These are phyloP conservation scores for Ligustrum vulgare DNA, from an alignment of 257 asterid genomes.

Conservation along the genomic window DNA sequence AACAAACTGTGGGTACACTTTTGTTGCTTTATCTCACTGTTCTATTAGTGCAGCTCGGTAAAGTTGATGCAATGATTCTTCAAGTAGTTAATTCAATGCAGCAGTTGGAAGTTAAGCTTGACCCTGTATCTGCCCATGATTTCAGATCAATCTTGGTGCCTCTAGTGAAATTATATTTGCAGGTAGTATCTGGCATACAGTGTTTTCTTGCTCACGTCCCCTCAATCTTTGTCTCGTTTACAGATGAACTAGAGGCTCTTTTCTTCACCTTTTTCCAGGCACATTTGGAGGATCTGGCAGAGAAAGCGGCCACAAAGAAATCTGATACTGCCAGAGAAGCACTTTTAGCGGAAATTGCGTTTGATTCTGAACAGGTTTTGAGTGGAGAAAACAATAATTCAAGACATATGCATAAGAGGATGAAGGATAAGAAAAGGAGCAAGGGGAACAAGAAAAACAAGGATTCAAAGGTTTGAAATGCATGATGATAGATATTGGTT, in stretches of 20 bases:
- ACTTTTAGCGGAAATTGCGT: constrained; percentile 89
- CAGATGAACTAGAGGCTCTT: background rate
- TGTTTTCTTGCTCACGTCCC: background rate
- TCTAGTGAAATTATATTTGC: constrained; percentile 74
- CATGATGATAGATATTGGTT: background rate
- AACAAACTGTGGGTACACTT: background rate
- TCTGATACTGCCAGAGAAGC: constrained; percentile 97
- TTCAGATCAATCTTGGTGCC: constrained; percentile 68
- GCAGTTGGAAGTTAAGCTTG: constrained; percentile 72
- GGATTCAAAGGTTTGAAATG: constrained; percentile 74
- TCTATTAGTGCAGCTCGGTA: constrained; percentile 71
- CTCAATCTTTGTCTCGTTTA: background rate
- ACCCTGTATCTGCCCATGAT: constrained; percentile 67
- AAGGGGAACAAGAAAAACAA: constrained; percentile 66
- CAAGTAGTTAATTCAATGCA: constrained; percentile 62
- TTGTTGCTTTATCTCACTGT: constrained; percentile 32
- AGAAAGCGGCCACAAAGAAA: constrained; percentile 91
- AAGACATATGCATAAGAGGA: constrained; percentile 59
- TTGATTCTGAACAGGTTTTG: constrained; percentile 16
- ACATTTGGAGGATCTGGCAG: constrained; percentile 79
- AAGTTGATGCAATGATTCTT: constrained; percentile 80
- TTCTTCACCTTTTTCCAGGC: constrained; percentile 49
- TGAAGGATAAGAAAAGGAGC: constrained; percentile 74
- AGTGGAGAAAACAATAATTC: constrained; percentile 30
- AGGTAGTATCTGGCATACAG: constrained; percentile 40